Base-by-base conservation (phyloP, 2,329 filamentous ascomycete species). In the Fusarium udum region DNA sequence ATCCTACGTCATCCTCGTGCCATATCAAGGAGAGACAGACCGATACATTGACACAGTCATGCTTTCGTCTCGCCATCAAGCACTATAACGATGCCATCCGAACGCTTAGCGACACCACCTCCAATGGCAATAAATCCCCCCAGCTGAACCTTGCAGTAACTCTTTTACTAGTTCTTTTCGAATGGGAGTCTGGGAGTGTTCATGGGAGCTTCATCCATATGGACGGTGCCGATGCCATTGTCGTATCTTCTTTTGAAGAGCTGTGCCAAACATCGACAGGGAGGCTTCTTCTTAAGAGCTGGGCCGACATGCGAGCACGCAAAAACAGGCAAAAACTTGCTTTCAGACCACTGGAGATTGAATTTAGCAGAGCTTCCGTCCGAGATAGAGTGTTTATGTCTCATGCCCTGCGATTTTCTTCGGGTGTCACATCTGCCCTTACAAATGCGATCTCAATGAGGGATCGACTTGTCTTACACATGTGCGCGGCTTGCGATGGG, bases 111-210 rank as follows among this genome's bases (percentile, higher is more conserved):
- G 15, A 24, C 40, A 42, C 40, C 4, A 42, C n/a, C 15, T 16
- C n/a, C 6, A 24, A 7, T 0, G n/a, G 40, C 3, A 24, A 24
- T 4, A 42, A 24, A 1, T 24, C n/a, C 6, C 40, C 40, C 6
- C 6, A n/a, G 0, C n/a, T 42, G 7, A 12, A 16, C 14, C 40
- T 42, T n/a, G 40, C 40, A 7, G 15, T 13, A 16, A 24, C 40
- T 16, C n/a, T 42, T 16, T 11, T 42, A 11, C 40, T 42, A 7
- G 40, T 24, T 15, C 40, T 42, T 1, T 42, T 42, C 40, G 40
- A 42, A 24, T 42, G 14, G 40, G 14, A 42, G 6, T 42, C 40
- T 12, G 40, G 40, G 0, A 42, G 40, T 16, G n/a, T 42, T 4
- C 40, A 42, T 6, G 40, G 40, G 6, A 42, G 40, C n/a, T 42